Conservation (phyloP, 164 flowering plant species). For the Sedum album region DNA sequence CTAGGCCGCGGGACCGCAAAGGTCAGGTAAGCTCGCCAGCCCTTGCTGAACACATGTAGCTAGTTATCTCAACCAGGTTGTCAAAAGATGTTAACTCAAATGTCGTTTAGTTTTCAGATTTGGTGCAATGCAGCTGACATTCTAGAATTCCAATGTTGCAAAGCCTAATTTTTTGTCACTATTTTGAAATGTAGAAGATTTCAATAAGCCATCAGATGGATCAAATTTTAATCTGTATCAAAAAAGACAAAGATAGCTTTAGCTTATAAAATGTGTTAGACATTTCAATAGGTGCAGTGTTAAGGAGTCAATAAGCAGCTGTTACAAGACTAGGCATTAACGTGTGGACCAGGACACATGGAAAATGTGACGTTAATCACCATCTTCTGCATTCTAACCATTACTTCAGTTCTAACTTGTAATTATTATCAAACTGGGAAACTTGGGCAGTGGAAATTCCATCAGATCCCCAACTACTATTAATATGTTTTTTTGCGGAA, state of each 20-base stretch:
- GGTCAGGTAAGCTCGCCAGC: constrained; percentile 1
- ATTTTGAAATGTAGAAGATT: background rate
- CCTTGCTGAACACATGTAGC: background rate
- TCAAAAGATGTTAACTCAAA: background rate
- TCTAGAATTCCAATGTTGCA: background rate
- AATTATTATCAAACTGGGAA: background rate
- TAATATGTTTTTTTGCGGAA: background rate
- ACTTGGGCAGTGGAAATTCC: background rate
- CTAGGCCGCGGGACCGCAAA: background rate
- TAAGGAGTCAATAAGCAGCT: background rate
- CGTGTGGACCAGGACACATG: constrained; percentile 4
- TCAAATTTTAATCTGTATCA: background rate
- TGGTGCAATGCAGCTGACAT: background rate
- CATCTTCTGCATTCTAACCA: background rate
- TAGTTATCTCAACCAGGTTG: background rate
- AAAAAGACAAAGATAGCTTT: background rate
- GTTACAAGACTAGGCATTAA: background rate
- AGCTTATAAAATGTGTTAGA: background rate
- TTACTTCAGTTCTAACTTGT: background rate
- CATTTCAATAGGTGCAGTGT: background rate
- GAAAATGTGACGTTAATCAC: background rate
- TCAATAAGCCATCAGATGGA: background rate
- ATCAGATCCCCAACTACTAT: background rate
- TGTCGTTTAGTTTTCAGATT: background rate
- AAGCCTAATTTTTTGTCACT: background rate